A percentile compares a stretch with the other conserved stretches of the same genome.
Evolutionary conservation across 805 yeast genomes (phyloP).

Genomic region (Yarrowia sp.): DNA sequence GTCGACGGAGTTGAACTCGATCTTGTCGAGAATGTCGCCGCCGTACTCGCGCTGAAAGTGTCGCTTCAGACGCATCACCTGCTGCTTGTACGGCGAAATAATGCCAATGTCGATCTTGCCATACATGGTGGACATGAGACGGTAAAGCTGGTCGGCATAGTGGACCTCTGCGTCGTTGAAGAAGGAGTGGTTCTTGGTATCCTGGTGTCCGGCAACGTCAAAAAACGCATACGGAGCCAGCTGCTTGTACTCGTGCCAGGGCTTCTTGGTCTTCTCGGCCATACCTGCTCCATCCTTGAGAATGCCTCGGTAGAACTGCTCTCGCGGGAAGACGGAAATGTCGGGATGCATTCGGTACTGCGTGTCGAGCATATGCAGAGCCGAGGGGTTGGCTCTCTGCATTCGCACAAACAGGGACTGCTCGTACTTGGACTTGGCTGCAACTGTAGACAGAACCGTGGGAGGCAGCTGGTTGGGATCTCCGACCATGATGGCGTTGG

Average conservation of each 20-base stretch:
- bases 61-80: constrained; percentile 57
- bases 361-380: constrained; percentile 74
- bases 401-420: constrained; percentile 92
- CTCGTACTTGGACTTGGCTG: constrained; percentile 75
- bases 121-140: constrained; percentile 45
- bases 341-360: constrained; percentile 98
- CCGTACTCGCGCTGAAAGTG: constrained; percentile 64
- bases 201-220: constrained; percentile 64
- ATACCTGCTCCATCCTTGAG: constrained; percentile 79
- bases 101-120: constrained; percentile 67
- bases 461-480: constrained; percentile 99
- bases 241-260: constrained; percentile 65
- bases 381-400: constrained; percentile 60
- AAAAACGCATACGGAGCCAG: constrained; percentile 79
- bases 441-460: constrained; percentile 86
- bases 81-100: constrained; percentile 94
- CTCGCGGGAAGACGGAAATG: constrained; percentile 82
- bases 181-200: constrained; percentile 60
- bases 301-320: constrained; percentile 70
- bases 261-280: constrained; percentile 54
- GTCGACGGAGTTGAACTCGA: constrained; percentile 93
- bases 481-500: constrained; percentile 92
- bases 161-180: constrained; percentile 69
- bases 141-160: constrained; percentile 66
- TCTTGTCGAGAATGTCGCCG: constrained; percentile 53